phyloP scores from a whole-genome alignment of 176 grass and related monocot species.

The Carex littledalei region DNA sequence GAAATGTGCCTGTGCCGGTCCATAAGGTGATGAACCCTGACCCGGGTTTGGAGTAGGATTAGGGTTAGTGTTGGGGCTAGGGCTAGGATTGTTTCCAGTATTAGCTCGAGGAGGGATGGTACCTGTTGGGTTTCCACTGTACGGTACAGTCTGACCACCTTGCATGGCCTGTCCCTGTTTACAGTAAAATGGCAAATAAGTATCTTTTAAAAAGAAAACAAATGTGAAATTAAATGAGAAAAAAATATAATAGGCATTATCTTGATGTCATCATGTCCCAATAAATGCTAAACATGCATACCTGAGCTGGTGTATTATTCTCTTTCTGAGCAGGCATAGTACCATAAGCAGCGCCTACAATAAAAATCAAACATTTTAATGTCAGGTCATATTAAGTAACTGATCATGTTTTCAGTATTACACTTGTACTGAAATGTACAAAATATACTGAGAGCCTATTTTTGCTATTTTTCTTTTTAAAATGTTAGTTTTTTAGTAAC shows the following conservation, averaged over 20 bases:
- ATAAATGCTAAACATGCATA: slow-evolving; percentile 13
- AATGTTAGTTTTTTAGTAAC: background rate
- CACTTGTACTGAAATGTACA: background rate
- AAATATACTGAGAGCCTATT: background rate
- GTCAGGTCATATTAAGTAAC: background rate
- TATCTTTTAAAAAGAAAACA: too few relatives aligned
- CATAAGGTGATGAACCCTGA: slow-evolving; percentile 47
- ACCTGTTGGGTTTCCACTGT: background rate
- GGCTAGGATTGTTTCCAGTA: slow-evolving; percentile 13
- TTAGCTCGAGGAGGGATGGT: background rate
- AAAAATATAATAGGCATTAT: background rate
- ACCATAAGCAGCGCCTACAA: slow-evolving; percentile 51
- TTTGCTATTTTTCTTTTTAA: slow-evolving; percentile 18
- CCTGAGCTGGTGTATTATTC: slow-evolving; percentile 40
- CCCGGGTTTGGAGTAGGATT: slow-evolving; percentile 19
- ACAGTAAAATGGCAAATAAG: background rate
- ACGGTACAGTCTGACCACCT: slow-evolving; percentile 5
- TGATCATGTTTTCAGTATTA: background rate
- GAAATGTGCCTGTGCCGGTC: slow-evolving; percentile 31
- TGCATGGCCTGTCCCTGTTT: slow-evolving; percentile 20
- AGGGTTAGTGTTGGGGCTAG: slow-evolving; percentile 11
- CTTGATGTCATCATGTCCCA: background rate
- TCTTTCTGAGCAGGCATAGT: slow-evolving; percentile 41
- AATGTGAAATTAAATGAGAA: slow-evolving; percentile 1
- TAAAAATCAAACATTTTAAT: background rate